Conservation (phyloP, 73 alveolate genomes). For the Paramecium octaurelia region DNA sequence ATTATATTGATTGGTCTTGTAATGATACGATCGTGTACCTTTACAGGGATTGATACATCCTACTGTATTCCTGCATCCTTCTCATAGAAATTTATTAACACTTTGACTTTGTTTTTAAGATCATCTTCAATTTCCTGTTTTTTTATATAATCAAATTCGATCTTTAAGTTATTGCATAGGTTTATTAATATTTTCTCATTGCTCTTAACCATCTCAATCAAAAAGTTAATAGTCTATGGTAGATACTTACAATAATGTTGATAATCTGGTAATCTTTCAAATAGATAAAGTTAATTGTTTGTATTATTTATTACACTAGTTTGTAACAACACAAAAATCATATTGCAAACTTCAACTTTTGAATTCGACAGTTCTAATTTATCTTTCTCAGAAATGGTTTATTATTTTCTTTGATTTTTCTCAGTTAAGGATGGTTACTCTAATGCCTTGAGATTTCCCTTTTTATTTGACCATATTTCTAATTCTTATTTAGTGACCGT, state of each 20-base stretch:
- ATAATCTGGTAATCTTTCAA: not conserved
- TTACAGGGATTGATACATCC: not conserved
- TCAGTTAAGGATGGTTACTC: not conserved
- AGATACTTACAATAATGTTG: slow-evolving; percentile 38
- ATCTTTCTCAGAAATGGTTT: not conserved
- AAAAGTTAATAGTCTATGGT: not conserved
- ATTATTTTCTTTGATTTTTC: not conserved
- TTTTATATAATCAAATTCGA: slow-evolving; percentile 38
- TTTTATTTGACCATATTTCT: not conserved
- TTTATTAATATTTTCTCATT: slow-evolving; percentile 38
- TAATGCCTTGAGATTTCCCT: not conserved
- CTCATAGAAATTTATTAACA: slow-evolving; percentile 61
- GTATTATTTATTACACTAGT: not conserved
- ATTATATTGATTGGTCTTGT: slow-evolving; percentile 51
- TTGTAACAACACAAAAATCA: not conserved
- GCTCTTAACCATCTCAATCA: slow-evolving; percentile 4
- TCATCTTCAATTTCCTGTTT: slow-evolving; percentile 40
- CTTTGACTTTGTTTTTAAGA: slow-evolving; percentile 18
- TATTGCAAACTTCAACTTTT: not conserved
- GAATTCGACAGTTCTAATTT: not conserved
- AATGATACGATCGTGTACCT: slow-evolving; percentile 55
- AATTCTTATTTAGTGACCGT: not conserved
- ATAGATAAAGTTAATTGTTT: not conserved
- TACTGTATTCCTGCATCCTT: not conserved
- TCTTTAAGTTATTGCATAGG: slow-evolving; percentile 20